Percentiles rank a stretch among this genome's conserved stretches.
These are phyloP conservation scores for Ascobolus immersus DNA, from an alignment of 495 filamentous ascomycete genomes.

Conservation along the genomic window DNA sequence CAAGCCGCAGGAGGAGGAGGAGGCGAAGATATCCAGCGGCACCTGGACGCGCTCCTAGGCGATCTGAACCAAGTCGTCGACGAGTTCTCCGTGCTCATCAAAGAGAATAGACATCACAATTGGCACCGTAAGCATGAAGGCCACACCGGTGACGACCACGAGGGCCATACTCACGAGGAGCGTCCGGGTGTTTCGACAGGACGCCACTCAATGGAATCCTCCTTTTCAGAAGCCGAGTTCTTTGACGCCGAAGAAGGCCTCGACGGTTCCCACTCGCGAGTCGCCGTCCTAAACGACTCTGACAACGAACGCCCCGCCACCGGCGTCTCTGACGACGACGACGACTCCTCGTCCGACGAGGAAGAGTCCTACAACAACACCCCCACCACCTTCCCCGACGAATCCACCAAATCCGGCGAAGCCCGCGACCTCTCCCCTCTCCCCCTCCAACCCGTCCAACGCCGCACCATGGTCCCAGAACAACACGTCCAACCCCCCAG, in stretches of 20 bases:
- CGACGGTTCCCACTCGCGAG: conserved; percentile 30
- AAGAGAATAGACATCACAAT: conserved; percentile 55
- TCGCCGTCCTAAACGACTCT: conserved; percentile 1
- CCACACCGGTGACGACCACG: conserved; percentile 5
- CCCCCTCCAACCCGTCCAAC: conserved; percentile 36
- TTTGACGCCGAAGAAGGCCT: conserved; percentile 30
- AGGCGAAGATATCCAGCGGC: conserved; percentile 38
- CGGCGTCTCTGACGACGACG: conserved; percentile 2
- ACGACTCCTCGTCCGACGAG: not conserved
- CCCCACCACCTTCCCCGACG: not conserved
- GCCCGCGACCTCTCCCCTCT: conserved; percentile 34
- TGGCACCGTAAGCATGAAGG: conserved; percentile 8
- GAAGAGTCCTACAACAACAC: not conserved
- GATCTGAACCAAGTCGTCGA: conserved; percentile 60
- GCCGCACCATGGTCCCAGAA: conserved; percentile 44
- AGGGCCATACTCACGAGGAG: conserved; percentile 26
- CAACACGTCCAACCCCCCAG: conserved; percentile 60
- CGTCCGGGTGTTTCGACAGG: conserved; percentile 69
- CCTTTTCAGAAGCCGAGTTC: conserved; percentile 14
- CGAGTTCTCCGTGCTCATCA: conserved; percentile 53
- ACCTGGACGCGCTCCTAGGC: conserved; percentile 50
- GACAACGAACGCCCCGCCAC: conserved; percentile 2
- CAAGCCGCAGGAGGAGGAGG: conserved; percentile 22
- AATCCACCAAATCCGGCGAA: not conserved
- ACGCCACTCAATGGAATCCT: conserved; percentile 16